Evolutionary conservation across 176 grass and related monocot genomes (phyloP).

Genomic region (Areca catechu): DNA sequence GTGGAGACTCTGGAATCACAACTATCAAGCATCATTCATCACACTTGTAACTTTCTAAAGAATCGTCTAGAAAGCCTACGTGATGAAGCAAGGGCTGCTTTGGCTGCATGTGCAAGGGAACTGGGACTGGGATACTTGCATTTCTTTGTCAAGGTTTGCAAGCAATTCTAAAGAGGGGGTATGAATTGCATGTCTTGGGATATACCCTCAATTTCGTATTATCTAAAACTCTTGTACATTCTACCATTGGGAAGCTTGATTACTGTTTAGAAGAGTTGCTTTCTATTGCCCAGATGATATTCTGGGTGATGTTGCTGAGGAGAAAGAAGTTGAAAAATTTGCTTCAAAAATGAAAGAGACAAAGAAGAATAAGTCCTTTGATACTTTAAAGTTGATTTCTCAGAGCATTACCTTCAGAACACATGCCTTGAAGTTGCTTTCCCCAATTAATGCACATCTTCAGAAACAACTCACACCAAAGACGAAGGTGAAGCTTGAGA

Average conservation of each 20-base stretch:
- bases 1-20: constrained; percentile 60
- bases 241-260: constrained; percentile 58
- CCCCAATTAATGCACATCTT: constrained; percentile 48
- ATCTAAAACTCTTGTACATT: constrained; percentile 41
- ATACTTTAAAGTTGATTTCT: constrained; percentile 71
- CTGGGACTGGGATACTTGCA: constrained; percentile 83
- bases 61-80: constrained; percentile 81
- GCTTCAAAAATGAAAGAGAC: constrained; percentile 99
- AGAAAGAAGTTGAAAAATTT: constrained; percentile 97
- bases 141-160: constrained; percentile 79
- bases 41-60: constrained; percentile 82
- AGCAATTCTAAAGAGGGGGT: constrained; percentile 85
- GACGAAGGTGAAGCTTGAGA: constrained; percentile 55
- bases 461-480: constrained; percentile 67
- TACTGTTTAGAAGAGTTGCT: constrained; percentile 88
- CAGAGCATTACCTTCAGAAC: constrained; percentile 71
- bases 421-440: constrained; percentile 65
- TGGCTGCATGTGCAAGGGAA: constrained; percentile 83
- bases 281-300: constrained; percentile 63
- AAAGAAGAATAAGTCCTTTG: constrained; percentile 85
- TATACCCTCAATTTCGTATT: constrained; percentile 81
- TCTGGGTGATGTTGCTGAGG: constrained; percentile 80
- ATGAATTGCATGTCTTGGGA: constrained; percentile 76
- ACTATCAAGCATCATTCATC: constrained; percentile 84
- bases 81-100: constrained; percentile 74